phyloP scores from a whole-genome alignment of 2,329 filamentous ascomycete genomes.

The Pseudogymnoascus sp. region DNA sequence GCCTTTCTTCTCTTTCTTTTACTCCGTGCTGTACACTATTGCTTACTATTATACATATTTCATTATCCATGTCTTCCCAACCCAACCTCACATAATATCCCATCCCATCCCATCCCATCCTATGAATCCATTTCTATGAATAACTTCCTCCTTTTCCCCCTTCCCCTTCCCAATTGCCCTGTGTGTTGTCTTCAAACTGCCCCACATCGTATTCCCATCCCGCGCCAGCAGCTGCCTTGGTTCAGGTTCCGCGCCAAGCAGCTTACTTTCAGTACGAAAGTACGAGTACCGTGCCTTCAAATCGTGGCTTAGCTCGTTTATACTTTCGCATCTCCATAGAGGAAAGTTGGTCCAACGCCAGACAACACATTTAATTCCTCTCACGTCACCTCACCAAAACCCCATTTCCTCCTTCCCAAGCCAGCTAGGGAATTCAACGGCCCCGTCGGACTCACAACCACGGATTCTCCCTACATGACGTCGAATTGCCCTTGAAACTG shows the following conservation, averaged over 20 bases:
- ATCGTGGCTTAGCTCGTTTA: slow-evolving; percentile 7
- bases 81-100: background rate
- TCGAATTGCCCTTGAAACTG: slow-evolving; percentile 3
- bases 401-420: background rate
- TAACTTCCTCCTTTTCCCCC: background rate
- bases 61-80: background rate
- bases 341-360: background rate
- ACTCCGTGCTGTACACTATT: background rate
- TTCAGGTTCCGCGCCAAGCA: background rate
- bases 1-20: too few relatives aligned
- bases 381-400: background rate
- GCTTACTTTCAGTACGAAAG: slow-evolving; percentile 5
- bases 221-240: background rate
- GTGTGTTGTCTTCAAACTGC: slow-evolving; percentile 1
- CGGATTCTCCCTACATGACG: background rate
- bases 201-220: slow-evolving; percentile 4
- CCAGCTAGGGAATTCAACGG: background rate
- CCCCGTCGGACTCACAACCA: background rate
- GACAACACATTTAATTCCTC: background rate
- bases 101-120: too few relatives aligned
- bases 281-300: slow-evolving; percentile 2
- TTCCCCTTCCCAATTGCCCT: background rate
- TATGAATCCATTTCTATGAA: background rate
- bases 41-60: background rate
- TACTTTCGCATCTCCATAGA: background rate